Base-by-base conservation (phyloP, 2,329 filamentous ascomycete species). In the Hirsutella minnesotensis region DNA sequence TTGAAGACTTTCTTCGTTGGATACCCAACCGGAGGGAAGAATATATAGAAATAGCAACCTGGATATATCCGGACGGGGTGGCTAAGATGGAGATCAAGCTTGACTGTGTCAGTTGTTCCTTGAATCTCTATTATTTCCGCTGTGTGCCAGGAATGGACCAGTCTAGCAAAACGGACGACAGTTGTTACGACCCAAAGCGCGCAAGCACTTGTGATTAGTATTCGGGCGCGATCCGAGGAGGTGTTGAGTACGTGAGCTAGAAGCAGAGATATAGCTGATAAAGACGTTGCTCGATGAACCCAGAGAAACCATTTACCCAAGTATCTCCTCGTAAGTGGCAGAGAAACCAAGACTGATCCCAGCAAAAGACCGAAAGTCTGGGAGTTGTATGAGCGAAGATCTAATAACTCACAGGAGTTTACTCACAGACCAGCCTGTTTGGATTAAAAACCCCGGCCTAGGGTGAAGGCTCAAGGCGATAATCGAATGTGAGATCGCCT, bases 11-110 rank as follows among this genome's bases (percentile, higher is more conserved):
- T 40, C 29, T n/a, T 30, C 3, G 33, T 30, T 31, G 18, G 39
- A 34, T 40, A 40, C 42, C 22, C 37, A 9, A 34, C 39, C 7
- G 27, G 24, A 16, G 42, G 42, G 15, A 47, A 46, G 35, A 42
- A 44, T 10, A 47, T 31, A 9, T 44, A 47, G 24, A 47, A 47
- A 22, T 47, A 38, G 27, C 24, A 40, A 9, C 45, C 33, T 22
- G 40, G 22, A 29, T 40, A n/a, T n/a, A n/a, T n/a, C n/a, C n/a
- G n/a, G n/a, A n/a, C n/a, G n/a, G n/a, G n/a, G n/a, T n/a, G n/a
- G 5, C 15, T 38, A 22, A 47, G 39, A 27, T 12, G 9, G 30
- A 47, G 9, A n/a, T 31, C 40, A 16, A 47, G 12, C 22, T 44
- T 8, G 20, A 47, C 9, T 13, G 27, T 33, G 38, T 44, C 24